Percentiles rank a stretch among this genome's conserved stretches.
These are phyloP conservation scores for Amanita pseudoporphyria DNA, from an alignment of 768 basidiomycete genomes.

Conservation along the genomic window DNA sequence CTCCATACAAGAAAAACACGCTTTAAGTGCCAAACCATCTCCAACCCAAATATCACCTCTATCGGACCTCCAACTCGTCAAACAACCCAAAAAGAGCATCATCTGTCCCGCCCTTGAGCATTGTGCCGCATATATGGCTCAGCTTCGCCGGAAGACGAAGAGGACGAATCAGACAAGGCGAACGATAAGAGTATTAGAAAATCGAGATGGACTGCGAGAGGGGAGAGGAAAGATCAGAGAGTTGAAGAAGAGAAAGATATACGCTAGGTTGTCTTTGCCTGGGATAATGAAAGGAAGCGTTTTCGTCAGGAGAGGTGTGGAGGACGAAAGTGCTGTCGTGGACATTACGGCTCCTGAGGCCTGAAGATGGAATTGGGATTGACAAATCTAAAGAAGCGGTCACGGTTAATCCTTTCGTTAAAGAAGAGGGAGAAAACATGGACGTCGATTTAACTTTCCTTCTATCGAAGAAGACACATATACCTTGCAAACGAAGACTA, in stretches of 20 bases:
- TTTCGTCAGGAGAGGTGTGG: constrained; percentile 45
- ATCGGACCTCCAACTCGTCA: constrained; percentile 54
- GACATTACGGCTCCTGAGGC: constrained; percentile 38
- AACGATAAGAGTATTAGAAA: constrained; percentile 20
- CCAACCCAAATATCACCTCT: constrained; percentile 32
- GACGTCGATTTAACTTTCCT: neutral
- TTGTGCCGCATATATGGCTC: constrained; percentile 16
- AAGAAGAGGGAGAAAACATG: neutral
- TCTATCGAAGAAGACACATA: neutral
- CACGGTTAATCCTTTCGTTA: too few relatives aligned
- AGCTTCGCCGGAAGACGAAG: constrained; percentile 17
- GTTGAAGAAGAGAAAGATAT: constrained; percentile 44
- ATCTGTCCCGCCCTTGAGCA: constrained; percentile 37
- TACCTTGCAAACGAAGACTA: neutral
- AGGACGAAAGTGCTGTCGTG: constrained; percentile 53
- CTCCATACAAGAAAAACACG: constrained; percentile 23
- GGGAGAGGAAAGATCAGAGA: constrained; percentile 43
- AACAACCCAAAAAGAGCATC: constrained; percentile 37
- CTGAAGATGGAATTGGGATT: constrained; percentile 10
- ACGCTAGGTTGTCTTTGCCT: constrained; percentile 23
- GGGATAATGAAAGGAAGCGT: constrained; percentile 25
- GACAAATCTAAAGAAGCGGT: neutral
- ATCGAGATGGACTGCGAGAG: constrained; percentile 22
- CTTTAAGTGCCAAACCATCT: constrained; percentile 28
- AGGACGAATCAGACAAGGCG: constrained; percentile 25